Evolutionary conservation across 441 rosid genomes (phyloP).

Genomic region (Populus hybrid): DNA sequence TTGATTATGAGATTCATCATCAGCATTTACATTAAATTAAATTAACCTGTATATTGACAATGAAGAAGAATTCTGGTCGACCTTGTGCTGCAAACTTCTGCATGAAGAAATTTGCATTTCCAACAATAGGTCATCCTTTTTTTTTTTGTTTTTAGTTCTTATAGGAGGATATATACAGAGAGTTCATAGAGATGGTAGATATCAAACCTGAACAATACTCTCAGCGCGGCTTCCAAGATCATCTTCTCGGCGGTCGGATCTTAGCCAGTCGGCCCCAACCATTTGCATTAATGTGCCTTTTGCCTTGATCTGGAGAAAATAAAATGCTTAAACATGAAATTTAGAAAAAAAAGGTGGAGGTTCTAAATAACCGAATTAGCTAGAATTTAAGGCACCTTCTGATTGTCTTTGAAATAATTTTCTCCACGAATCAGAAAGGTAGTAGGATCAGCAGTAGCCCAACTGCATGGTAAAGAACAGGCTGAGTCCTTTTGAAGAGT

Average conservation of each 20-base stretch:
- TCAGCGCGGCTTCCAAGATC: conserved; percentile 64
- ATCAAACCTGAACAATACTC: conserved; percentile 63
- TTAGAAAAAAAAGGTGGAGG: background rate
- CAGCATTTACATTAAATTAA: background rate
- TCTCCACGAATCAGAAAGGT: conserved; percentile 75
- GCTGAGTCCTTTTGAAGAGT: conserved; percentile 69
- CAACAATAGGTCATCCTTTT: background rate
- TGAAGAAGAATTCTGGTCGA: conserved; percentile 75
- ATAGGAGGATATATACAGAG: background rate
- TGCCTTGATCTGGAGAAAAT: conserved; percentile 58
- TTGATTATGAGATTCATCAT: background rate
- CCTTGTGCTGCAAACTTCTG: conserved; percentile 53
- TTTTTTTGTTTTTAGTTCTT: background rate
- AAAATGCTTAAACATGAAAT: too few species aligned
- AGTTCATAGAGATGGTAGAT: background rate
- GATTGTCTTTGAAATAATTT: conserved; percentile 57
- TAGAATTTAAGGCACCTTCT: conserved; percentile 50
- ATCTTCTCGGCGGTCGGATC: conserved; percentile 66
- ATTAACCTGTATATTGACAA: conserved; percentile 72
- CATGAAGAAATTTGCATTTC: conserved; percentile 4
- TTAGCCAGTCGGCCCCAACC: conserved; percentile 94
- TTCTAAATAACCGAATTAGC: background rate
- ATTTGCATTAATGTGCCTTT: conserved; percentile 67
- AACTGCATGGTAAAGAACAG: conserved; percentile 54
- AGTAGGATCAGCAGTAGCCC: conserved; percentile 72